Evolutionary conservation across 441 rosid genomes (phyloP).

Genomic region (Flueggea neowawraea): DNA sequence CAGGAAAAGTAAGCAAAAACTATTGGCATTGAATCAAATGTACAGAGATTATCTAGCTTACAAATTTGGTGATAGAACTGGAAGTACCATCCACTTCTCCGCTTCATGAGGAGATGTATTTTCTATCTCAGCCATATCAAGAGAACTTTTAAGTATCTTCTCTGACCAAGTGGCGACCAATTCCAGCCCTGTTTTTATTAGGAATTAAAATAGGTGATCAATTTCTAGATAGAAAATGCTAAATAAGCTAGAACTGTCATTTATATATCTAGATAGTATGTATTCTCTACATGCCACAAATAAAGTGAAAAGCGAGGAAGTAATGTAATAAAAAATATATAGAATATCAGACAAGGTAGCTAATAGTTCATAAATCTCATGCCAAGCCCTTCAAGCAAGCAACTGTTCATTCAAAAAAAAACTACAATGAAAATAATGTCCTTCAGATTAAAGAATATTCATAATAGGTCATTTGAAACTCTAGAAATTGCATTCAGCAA

Average conservation of each 20-base stretch:
- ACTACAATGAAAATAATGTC: no score
- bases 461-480: no score
- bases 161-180: slow-evolving; percentile 77
- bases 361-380: no score
- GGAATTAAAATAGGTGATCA: slow-evolving; percentile 13
- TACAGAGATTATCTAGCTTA: slow-evolving; percentile 32
- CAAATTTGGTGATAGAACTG: slow-evolving; percentile 63
- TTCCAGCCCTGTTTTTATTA: slow-evolving; percentile 58
- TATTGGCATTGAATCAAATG: background rate
- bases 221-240: no score
- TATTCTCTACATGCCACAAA: background rate
- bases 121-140: slow-evolving; percentile 98
- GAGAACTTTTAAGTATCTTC: slow-evolving; percentile 71
- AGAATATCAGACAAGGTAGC: background rate
- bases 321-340: background rate
- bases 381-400: background rate
- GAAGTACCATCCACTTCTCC: slow-evolving; percentile 75
- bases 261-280: background rate
- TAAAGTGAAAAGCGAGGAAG: background rate
- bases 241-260: background rate
- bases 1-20: no score
- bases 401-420: no score
- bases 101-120: slow-evolving; percentile 96
- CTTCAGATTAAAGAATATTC: no score
- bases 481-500: no score